Conservation (phyloP, 169 alveolate species). For the Prorocentrum cordatum region DNA sequence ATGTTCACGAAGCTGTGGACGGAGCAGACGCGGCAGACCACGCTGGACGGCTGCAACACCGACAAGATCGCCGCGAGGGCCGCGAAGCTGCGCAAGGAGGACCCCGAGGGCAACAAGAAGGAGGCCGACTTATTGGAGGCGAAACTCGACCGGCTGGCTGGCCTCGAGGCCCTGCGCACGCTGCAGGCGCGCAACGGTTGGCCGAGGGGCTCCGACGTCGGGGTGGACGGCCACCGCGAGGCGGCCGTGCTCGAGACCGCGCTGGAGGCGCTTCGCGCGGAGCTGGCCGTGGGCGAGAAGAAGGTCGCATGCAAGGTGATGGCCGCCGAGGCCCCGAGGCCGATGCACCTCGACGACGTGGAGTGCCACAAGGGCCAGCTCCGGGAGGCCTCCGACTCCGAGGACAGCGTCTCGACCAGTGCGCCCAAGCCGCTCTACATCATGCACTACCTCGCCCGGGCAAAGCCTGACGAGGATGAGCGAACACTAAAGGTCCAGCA, state of each 20-base stretch:
- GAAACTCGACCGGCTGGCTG: too few species aligned
- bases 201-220: background rate
- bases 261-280: background rate
- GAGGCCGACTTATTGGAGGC: background rate
- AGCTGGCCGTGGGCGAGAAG: background rate
- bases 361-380: too few species aligned
- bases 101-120: conserved; percentile 1
- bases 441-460: conserved; percentile 37
- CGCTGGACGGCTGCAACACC: too few species aligned
- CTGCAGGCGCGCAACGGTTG: background rate
- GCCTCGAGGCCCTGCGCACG: too few species aligned
- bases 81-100: conserved; percentile 12
- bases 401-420: too few species aligned
- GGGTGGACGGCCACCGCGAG: conserved; percentile 29
- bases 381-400: too few species aligned
- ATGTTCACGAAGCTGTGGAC: background rate
- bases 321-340: background rate
- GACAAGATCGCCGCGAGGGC: too few species aligned
- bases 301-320: background rate
- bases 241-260: background rate
- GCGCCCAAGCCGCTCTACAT: background rate
- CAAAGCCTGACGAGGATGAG: conserved; percentile 43
- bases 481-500: conserved; percentile 20
- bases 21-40: too few species aligned
- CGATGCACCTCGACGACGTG: background rate